Conservation (phyloP, 2,329 filamentous ascomycete genomes). For the Lasiodiplodia theobromae region DNA sequence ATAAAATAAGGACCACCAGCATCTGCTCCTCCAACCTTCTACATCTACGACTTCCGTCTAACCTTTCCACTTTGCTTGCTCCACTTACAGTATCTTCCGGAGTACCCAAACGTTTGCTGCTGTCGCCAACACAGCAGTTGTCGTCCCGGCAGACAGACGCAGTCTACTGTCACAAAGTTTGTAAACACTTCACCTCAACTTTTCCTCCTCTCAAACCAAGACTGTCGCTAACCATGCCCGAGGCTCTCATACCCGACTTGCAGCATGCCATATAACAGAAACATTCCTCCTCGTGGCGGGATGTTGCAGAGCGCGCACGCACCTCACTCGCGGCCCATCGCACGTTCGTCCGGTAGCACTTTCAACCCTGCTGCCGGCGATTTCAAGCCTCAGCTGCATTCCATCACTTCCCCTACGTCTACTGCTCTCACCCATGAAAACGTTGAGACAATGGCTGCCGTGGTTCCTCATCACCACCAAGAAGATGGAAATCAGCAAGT, state of each 20-base stretch:
- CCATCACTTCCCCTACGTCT: not conserved
- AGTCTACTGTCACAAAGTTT: not conserved
- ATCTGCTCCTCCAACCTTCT: not conserved
- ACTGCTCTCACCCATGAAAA: too few relatives aligned
- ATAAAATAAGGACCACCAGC: not conserved
- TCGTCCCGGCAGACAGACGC: not conserved
- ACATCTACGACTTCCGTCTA: not conserved
- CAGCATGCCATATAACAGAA: not conserved
- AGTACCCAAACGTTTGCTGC: not conserved
- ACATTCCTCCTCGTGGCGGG: not conserved
- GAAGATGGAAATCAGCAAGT: not conserved
- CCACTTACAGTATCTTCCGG: not conserved
- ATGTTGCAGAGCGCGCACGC: not conserved
- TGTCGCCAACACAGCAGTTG: not conserved
- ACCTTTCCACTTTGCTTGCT: not conserved
- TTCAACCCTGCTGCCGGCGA: slow-evolving; percentile 14
- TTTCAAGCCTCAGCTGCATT: not conserved
- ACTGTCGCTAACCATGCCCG: not conserved
- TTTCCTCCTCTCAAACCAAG: not conserved
- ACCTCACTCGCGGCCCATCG: not conserved
- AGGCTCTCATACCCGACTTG: not conserved
- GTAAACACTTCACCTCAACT: not conserved
- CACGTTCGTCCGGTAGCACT: not conserved
- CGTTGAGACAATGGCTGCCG: not conserved
- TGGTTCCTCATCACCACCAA: not conserved